phyloP scores from a whole-genome alignment of 148 eudicot genomes.

The Amaranthus hypochondriacus region DNA sequence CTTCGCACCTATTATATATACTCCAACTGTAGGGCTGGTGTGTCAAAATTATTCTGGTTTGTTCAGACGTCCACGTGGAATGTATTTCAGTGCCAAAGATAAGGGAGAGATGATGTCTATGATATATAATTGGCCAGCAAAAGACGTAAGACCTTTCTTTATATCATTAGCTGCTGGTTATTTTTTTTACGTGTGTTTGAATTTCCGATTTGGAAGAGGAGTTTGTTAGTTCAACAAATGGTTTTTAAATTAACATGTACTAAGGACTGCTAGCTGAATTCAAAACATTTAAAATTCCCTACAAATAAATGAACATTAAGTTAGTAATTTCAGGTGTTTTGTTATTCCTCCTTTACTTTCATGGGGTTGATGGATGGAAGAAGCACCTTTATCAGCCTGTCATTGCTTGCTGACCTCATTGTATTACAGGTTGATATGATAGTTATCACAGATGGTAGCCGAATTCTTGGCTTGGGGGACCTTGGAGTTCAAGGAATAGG shows the following conservation, averaged over 20 bases:
- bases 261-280: background rate
- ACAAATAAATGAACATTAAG: background rate
- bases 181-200: background rate
- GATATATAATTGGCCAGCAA: constrained; percentile 92
- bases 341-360: background rate
- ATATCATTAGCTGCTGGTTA: background rate
- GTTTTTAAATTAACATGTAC: background rate
- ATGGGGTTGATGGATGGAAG: background rate
- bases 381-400: background rate
- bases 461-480: constrained; percentile 96
- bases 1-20: constrained; percentile 95
- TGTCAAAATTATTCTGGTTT: constrained; percentile 98
- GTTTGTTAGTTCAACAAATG: background rate
- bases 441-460: constrained; percentile 98
- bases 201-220: background rate
- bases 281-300: too few relatives aligned
- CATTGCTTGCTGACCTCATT: constrained; percentile 12
- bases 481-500: constrained; percentile 99
- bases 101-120: constrained; percentile 99
- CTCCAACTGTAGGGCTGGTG: constrained; percentile 98
- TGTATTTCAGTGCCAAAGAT: constrained; percentile 98
- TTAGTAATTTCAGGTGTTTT: background rate
- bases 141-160: constrained; percentile 43
- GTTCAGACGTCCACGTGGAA: constrained; percentile 98
- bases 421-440: constrained; percentile 93